A percentile compares a stretch with the other conserved stretches of the same genome.
Conservation (phyloP, 805 yeast genomes). For the Wickerhamomyces hampshirensis region DNA sequence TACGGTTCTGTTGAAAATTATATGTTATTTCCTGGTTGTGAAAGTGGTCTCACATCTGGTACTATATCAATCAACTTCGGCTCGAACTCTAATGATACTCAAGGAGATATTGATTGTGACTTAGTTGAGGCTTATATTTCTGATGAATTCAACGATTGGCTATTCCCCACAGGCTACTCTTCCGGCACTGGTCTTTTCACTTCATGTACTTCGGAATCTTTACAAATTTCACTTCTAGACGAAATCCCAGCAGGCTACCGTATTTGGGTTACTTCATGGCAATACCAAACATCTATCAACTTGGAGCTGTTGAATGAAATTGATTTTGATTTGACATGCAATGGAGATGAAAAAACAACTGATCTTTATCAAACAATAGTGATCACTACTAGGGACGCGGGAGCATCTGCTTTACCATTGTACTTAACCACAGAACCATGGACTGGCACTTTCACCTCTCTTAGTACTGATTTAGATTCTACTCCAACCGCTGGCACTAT, state of each 20-base stretch:
- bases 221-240: slow-evolving; percentile 17
- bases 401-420: slow-evolving; percentile 20
- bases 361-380: slow-evolving; percentile 1
- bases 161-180: slow-evolving; percentile 23
- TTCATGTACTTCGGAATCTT: slow-evolving; percentile 22
- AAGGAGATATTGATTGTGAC: slow-evolving; percentile 22
- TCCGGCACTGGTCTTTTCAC: slow-evolving; percentile 13
- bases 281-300: slow-evolving; percentile 13
- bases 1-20: slow-evolving; percentile 28
- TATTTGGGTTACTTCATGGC: slow-evolving; percentile 29
- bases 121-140: slow-evolving; percentile 18
- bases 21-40: slow-evolving; percentile 30
- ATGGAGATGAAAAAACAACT: slow-evolving; percentile 2
- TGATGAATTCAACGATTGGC: slow-evolving; percentile 30
- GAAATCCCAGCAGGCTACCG: slow-evolving; percentile 24
- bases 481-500: slow-evolving; percentile 18
- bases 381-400: slow-evolving; percentile 16
- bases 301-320: slow-evolving; percentile 7
- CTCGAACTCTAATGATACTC: slow-evolving; percentile 9
- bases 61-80: slow-evolving; percentile 19
- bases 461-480: slow-evolving; percentile 11
- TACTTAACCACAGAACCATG: slow-evolving; percentile 13
- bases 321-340: slow-evolving; percentile 14
- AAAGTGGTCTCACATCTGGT: slow-evolving; percentile 25
- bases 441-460: slow-evolving; percentile 16